Conservation (phyloP, 768 basidiomycete genomes). For the Suillus clintonianus region DNA sequence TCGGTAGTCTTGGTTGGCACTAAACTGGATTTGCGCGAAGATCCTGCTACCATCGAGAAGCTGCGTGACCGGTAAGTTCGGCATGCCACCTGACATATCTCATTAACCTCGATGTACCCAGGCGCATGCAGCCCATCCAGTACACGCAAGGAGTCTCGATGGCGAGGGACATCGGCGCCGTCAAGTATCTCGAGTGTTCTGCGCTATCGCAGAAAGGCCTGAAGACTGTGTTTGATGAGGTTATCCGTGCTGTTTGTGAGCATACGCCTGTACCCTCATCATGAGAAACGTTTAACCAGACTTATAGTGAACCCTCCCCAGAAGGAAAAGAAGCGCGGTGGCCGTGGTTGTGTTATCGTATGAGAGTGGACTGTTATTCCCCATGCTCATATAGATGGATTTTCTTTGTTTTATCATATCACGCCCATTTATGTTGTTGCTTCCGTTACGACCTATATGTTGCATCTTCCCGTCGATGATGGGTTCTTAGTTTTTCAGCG, state of each 20-base stretch:
- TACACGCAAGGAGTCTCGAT: constrained; percentile 90
- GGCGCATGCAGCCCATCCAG: constrained; percentile 92
- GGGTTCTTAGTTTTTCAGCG: constrained; percentile 26
- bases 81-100: constrained; percentile 5
- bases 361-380: constrained; percentile 40
- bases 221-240: constrained; percentile 99
- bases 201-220: constrained; percentile 97
- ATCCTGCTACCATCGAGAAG: constrained; percentile 89
- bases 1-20: constrained; percentile 95
- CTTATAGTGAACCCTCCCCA: constrained; percentile 74
- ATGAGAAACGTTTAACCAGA: constrained; percentile 5
- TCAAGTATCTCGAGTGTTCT: constrained; percentile 95
- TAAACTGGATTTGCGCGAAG: constrained; percentile 96
- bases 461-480: constrained; percentile 33
- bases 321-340: constrained; percentile 50
- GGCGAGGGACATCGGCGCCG: constrained; percentile 92
- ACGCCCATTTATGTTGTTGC: constrained; percentile 71
- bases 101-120: constrained; percentile 28
- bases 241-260: constrained; percentile 94
- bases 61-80: constrained; percentile 78
- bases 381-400: constrained; percentile 33
- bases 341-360: constrained; percentile 69
- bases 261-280: constrained; percentile 22
- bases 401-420: constrained; percentile 43
- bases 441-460: constrained; percentile 67